phyloP scores from a whole-genome alignment of 768 basidiomycete genomes.

The Leccinum rimulosum region DNA sequence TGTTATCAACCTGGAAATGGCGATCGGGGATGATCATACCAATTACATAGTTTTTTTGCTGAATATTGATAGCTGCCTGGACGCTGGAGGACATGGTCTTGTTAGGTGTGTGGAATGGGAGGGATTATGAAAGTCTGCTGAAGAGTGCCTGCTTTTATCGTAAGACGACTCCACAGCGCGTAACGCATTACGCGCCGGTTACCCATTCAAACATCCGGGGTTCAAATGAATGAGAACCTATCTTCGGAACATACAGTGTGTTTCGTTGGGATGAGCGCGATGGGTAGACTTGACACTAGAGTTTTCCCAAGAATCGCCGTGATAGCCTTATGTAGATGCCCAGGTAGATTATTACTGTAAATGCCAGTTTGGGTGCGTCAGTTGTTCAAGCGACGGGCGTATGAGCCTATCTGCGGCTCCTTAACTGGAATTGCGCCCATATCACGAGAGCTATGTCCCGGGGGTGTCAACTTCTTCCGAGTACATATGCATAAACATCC shows the following conservation, averaged over 20 bases:
- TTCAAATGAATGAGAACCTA: neutral
- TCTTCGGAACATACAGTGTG: neutral
- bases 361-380: neutral
- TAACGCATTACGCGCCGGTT: neutral
- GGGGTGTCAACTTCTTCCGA: neutral
- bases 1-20: neutral
- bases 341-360: neutral
- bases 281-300: neutral
- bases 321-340: neutral
- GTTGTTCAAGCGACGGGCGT: neutral
- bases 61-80: neutral
- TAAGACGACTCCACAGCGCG: too few species aligned
- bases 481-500: neutral
- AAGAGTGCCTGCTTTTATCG: neutral
- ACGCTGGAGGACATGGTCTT: neutral
- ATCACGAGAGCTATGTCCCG: neutral
- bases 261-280: neutral
- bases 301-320: neutral
- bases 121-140: neutral
- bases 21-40: neutral
- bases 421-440: neutral
- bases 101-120: neutral
- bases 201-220: neutral
- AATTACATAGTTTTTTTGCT: neutral
- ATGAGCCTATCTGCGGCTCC: conserved; percentile 2